phyloP scores from a whole-genome alignment of 495 filamentous ascomycete genomes.

The Opeltia flavorubescens region DNA sequence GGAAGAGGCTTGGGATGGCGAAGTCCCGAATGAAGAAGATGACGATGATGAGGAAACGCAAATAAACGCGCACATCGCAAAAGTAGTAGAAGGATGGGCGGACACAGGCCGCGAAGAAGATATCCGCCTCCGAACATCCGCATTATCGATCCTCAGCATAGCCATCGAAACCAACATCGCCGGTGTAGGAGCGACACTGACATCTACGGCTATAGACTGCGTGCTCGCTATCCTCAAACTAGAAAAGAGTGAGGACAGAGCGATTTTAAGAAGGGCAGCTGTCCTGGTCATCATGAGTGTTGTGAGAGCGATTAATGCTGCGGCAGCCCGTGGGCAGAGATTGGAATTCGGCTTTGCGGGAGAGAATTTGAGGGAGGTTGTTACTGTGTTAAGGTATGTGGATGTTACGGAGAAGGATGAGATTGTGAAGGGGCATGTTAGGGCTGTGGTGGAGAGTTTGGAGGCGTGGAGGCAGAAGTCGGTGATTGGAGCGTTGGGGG shows the following conservation, averaged over 20 bases:
- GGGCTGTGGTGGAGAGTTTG: constrained; percentile 55
- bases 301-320: constrained; percentile 47
- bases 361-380: constrained; percentile 45
- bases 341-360: constrained; percentile 49
- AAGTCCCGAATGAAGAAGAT: constrained; percentile 30
- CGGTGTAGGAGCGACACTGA: constrained; percentile 39
- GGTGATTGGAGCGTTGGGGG: constrained; percentile 28
- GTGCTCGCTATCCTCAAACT: constrained; percentile 50
- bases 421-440: constrained; percentile 58
- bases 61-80: constrained; percentile 38
- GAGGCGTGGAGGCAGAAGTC: constrained; percentile 54
- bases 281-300: constrained; percentile 54
- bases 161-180: constrained; percentile 53
- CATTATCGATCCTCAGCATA: constrained; percentile 54
- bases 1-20: constrained; percentile 39
- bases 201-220: constrained; percentile 50
- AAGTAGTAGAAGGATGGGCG: constrained; percentile 64
- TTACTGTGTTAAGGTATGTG: constrained; percentile 51
- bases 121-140: constrained; percentile 61
- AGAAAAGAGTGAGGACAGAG: constrained; percentile 47
- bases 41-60: constrained; percentile 27
- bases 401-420: constrained; percentile 55
- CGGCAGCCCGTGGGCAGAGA: constrained; percentile 34
- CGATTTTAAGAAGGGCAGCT: constrained; percentile 61
- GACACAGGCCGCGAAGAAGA: constrained; percentile 57